Conservation (phyloP, 257 asterid species). For the Nicotiana noctiflora region DNA sequence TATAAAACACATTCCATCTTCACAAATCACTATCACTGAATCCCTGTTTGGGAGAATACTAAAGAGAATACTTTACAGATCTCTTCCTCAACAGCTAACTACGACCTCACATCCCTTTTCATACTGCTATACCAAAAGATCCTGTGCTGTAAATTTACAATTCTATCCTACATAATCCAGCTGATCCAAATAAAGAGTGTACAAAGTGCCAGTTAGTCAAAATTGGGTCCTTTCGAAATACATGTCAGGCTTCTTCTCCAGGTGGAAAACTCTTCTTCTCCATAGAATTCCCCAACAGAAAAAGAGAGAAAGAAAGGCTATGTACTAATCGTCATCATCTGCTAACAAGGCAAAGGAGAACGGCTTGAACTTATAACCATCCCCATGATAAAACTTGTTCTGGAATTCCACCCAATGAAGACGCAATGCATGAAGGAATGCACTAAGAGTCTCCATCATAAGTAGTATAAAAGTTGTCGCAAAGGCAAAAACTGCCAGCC, state of each 20-base stretch:
- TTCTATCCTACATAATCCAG: constrained; percentile 6
- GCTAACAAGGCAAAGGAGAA: constrained; percentile 62
- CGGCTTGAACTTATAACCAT: constrained; percentile 82
- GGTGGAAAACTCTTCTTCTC: constrained; percentile 5
- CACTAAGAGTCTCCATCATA: constrained; percentile 94
- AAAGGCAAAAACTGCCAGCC: constrained; percentile 78
- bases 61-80: not conserved
- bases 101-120: constrained; percentile 1
- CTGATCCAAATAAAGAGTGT: not conserved
- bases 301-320: not conserved
- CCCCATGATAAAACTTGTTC: constrained; percentile 79
- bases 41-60: not conserved
- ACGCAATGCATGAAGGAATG: constrained; percentile 88
- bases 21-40: not conserved
- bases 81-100: constrained; percentile 5
- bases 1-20: not conserved
- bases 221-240: constrained; percentile 3
- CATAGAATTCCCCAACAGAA: constrained; percentile 18
- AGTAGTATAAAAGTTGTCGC: constrained; percentile 84
- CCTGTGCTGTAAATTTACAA: constrained; percentile 1
- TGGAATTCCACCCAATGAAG: constrained; percentile 97
- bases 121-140: constrained; percentile 7
- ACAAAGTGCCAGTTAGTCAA: not conserved
- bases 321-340: constrained; percentile 44
- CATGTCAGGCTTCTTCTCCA: not conserved